A percentile compares a stretch with the other conserved stretches of the same genome.
These are phyloP conservation scores for Macrolepiota albuminosa DNA, from an alignment of 768 basidiomycete genomes.

Conservation along the genomic window DNA sequence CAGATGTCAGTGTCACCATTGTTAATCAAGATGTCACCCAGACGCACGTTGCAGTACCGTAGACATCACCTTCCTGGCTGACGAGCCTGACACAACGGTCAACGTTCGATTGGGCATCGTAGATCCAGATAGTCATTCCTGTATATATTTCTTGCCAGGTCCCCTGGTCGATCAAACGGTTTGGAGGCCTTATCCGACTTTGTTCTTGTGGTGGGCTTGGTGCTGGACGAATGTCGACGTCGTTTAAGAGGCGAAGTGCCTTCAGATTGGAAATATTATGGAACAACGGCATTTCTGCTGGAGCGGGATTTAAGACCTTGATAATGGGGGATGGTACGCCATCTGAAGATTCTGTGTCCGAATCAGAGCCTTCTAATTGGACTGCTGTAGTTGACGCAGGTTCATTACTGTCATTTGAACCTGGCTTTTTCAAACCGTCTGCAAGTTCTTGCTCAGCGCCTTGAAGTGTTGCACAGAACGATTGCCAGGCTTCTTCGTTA, in stretches of 20 bases:
- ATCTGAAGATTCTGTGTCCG: slow-evolving; percentile 25
- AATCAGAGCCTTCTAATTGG: slow-evolving; percentile 29
- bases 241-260: slow-evolving; percentile 66
- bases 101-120: slow-evolving; percentile 58
- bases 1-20: not conserved
- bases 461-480: slow-evolving; percentile 45
- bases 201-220: slow-evolving; percentile 42
- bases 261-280: slow-evolving; percentile 56
- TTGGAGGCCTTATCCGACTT: slow-evolving; percentile 42
- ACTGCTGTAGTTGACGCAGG: slow-evolving; percentile 1
- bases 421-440: slow-evolving; percentile 15
- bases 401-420: not conserved
- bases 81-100: slow-evolving; percentile 71
- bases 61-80: slow-evolving; percentile 53
- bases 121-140: slow-evolving; percentile 72
- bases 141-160: slow-evolving; percentile 73
- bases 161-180: slow-evolving; percentile 54
- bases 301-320: slow-evolving; percentile 41
- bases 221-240: slow-evolving; percentile 58
- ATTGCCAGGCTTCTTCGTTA: slow-evolving; percentile 60
- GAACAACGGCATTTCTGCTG: slow-evolving; percentile 37
- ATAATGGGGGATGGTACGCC: slow-evolving; percentile 34
- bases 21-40: not conserved
- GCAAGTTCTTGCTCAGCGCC: slow-evolving; percentile 56
- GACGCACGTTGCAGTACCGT: slow-evolving; percentile 76